Evolutionary conservation across 1,284 basidiomycete genomes (phyloP).

Genomic region (Cutaneotrichosporon mucoides): DNA sequence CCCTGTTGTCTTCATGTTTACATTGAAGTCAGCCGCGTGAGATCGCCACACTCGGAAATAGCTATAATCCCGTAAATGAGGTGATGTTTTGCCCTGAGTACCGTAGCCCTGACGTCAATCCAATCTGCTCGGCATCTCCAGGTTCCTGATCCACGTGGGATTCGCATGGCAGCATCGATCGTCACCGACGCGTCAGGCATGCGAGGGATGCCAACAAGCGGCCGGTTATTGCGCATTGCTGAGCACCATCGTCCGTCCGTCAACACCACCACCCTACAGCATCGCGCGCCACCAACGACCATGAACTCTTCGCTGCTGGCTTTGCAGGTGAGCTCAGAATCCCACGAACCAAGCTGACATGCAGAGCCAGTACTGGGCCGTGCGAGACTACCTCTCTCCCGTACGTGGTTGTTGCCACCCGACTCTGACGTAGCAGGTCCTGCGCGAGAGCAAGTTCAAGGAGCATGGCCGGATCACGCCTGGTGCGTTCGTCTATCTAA

Average conservation of each 20-base stretch:
- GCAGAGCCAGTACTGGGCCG: conserved; percentile 86
- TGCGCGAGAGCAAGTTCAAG: conserved; percentile 98
- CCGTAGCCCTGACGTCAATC: too few species aligned
- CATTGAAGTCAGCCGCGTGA: conserved; percentile 2
- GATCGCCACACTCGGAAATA: too few species aligned
- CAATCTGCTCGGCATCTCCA: too few species aligned
- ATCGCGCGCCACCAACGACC: not conserved
- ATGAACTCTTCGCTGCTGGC: conserved; percentile 49
- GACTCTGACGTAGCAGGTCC: conserved; percentile 58
- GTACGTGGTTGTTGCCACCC: conserved; percentile 52
- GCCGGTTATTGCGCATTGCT: too few species aligned
- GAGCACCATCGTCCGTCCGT: not conserved
- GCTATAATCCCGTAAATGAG: too few species aligned
- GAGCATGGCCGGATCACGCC: conserved; percentile 96
- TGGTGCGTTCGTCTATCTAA: conserved; percentile 56
- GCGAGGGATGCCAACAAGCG: not conserved
- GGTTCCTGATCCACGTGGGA: too few species aligned
- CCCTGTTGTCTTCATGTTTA: conserved; percentile 4
- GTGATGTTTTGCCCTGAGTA: too few species aligned
- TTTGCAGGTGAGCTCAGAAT: conserved; percentile 41
- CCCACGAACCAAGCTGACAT: too few species aligned
- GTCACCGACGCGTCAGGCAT: not conserved
- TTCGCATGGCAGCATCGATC: not conserved
- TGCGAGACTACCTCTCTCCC: conserved; percentile 93
- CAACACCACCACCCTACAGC: not conserved